Base-by-base conservation (phyloP, 2,329 filamentous ascomycete genomes). In the Aspergillus intermedius region DNA sequence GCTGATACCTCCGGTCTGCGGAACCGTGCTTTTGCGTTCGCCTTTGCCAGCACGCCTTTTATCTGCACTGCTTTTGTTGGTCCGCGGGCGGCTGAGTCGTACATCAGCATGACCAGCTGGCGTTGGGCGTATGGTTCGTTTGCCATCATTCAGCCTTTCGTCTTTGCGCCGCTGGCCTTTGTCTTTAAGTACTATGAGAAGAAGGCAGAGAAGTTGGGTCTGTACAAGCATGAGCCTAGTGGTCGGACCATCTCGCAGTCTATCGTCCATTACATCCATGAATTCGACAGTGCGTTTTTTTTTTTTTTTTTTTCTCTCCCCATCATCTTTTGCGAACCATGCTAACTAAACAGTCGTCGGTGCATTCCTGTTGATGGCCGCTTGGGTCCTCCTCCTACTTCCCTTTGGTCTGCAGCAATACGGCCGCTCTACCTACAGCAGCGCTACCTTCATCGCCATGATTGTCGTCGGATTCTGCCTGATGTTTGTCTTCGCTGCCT, bases 41-140 rank as follows among this genome's bases (percentile, higher is more conserved):
- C 79, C 0, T 77, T 83, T 49, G 73, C 77, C 22, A 73, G 67
- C 19, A 82, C 81, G 0, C 82, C 83, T 1, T 83, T 86, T 50
- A 77, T 79, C 58, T 83, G 80, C 19, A 78, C 79, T 0, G 85
- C 71, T 0, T 78, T 78, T 62, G 72, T 78, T 28, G 76, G 78
- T 5, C 74, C 78, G 0, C 67, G 72, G 42, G 74, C 81, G 22
- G 77, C 75, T 7, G 63, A 71, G 1, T 78, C 82, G 51, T 68
- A 68, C 57, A 62, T 79, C 28, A 58, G 66, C 0, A 70, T 70
- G 0, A 70, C 75, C 9, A 77, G 74, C 23, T 85, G 78, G 76
- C 75, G 80, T 22, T 86, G 82, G 83, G 80, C 72, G 1, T 85
- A 80, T 57, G 83, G 80, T 22, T 68, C 72, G 17, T 86, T 84